phyloP scores from a whole-genome alignment of 805 yeast genomes.

The Cyberlindnera nakhonratchasimensis region DNA sequence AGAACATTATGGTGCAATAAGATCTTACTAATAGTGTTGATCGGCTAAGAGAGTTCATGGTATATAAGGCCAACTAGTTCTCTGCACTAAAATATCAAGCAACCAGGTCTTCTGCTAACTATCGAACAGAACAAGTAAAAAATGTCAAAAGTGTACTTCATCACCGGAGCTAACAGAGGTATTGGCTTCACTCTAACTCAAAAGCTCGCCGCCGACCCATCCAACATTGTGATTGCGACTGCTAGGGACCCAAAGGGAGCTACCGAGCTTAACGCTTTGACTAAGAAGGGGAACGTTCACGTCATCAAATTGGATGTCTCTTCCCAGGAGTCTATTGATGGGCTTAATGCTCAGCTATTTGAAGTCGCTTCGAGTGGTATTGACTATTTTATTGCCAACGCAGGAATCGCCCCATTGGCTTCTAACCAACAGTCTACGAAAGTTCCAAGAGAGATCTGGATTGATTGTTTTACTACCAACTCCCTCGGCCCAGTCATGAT shows the following conservation, averaged over 20 bases:
- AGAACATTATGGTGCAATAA: too few relatives aligned
- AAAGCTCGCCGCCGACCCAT: conserved; percentile 1
- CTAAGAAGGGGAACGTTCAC: conserved; percentile 21
- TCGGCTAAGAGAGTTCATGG: too few relatives aligned
- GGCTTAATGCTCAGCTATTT: conserved; percentile 13
- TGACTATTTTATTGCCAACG: conserved; percentile 29
- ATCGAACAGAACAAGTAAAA: too few relatives aligned
- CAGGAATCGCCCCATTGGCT: conserved; percentile 22
- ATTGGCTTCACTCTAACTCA: conserved; percentile 9
- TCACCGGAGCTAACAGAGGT: conserved; percentile 14
- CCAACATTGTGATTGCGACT: conserved; percentile 14
- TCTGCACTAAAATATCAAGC: too few relatives aligned
- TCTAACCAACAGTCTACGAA: background rate
- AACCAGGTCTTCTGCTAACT: too few relatives aligned
- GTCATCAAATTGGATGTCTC: conserved; percentile 26
- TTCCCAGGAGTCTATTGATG: conserved; percentile 18
- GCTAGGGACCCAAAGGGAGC: conserved; percentile 15
- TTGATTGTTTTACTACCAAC: conserved; percentile 23
- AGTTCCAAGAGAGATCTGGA: conserved; percentile 6
- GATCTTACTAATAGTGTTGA: too few relatives aligned
- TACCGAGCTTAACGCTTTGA: conserved; percentile 11
- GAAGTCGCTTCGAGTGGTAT: conserved; percentile 21
- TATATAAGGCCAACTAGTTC: too few relatives aligned
- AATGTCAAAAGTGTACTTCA: conserved; percentile 6
- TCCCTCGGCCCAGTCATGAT: conserved; percentile 26